Base-by-base conservation (phyloP, 176 grass and related monocot species). In the Eleusine coracana region DNA sequence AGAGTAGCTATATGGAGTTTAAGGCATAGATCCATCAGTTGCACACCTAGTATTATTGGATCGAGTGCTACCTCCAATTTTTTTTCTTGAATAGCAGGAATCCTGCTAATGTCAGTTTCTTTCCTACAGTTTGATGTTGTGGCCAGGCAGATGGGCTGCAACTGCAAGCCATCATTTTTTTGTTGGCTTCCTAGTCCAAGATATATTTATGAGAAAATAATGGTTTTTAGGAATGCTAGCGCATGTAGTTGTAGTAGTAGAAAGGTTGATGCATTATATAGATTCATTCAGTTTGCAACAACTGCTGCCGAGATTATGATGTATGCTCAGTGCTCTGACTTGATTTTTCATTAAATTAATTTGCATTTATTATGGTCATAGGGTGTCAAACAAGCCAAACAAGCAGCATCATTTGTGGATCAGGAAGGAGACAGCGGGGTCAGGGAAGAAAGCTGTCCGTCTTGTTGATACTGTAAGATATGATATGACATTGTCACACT, bases 371-470 rank as follows among this genome's bases (percentile, higher is more conserved):
- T 76, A 67, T 77, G 68, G 27, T 81, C 59, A 44, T 83, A 98
- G 93, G 73, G 81, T 88, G 52, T 64, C 92, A 66, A 98, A 81
- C 55, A 92, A 71, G 71, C 64, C 64, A 82, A 84, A 82, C 40
- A 98, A 90, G 64, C 85, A 98, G 31, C 91, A 98, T 28, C 92
- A 93, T 90, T 85, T 95, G 68, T 98, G 92, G 92, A 93, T 91
- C 75, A 95, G 88, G 69, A 98, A 91, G 85, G 92, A 98, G 67
- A 91, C 90, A 69, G 31, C 85, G 38, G 85, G 89, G 40, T 88
- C 92, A 71, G 89, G 85, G 70, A 92, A 90, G 67, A 98, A 98
- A 70, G 96, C 96, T 78, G 74, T 87, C 34, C 77, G 74, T 93
- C 91, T 98, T 77, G 93, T 95, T 76, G 75, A 82, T 29, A 80